Base-by-base conservation (phyloP, 805 yeast genomes). In the Zygotorulaspora chibaensis region DNA sequence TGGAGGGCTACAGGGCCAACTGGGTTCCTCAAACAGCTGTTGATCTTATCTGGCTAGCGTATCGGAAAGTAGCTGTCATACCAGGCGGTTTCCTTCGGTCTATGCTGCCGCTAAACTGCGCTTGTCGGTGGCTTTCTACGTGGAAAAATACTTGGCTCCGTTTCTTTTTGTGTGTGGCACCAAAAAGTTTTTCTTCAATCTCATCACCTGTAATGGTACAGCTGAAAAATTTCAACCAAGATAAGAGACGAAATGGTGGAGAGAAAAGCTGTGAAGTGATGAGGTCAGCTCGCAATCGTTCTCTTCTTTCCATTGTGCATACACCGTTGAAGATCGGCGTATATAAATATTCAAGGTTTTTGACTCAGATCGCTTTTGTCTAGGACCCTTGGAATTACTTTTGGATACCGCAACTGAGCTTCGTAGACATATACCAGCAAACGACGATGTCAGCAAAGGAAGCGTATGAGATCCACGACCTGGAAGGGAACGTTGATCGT, bases 401-500 rank as follows among this genome's bases (percentile, higher is more conserved):
- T 8, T 8, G n/a, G 15, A 29, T 29, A 4, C 8, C 4, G 8
- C 9, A 29, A 29, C 33, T 29, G 15, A 27, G 29, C n/a, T 20
- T 5, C 25, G 25, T 20, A 20, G 25, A 20, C 25, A 20, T 20
- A 20, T 7, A 20, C 25, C 25, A 20, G 25, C 25, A 20, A 20
- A 20, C 25, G 25, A 20, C 33, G 33, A 33, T 33, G 36, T 33
- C 36, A 34, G 36, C 20, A 10, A 40, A 37, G 26, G 45, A 40
- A 36, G 37, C 31, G 27, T 36, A 35, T 28, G 51, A 47, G 16
- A 38, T 40, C 20, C 40, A 37, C 34, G 51, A 47, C 27, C 27
- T 41, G 12, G 51, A 47, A 23, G 41, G 35, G 33, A 35, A 42
- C 9, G 13, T 37, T 18, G 38, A 30, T 18, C 36, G 40, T 38